Conservation (phyloP, 1,284 basidiomycete genomes). For the Moesziomyces antarcticus region DNA sequence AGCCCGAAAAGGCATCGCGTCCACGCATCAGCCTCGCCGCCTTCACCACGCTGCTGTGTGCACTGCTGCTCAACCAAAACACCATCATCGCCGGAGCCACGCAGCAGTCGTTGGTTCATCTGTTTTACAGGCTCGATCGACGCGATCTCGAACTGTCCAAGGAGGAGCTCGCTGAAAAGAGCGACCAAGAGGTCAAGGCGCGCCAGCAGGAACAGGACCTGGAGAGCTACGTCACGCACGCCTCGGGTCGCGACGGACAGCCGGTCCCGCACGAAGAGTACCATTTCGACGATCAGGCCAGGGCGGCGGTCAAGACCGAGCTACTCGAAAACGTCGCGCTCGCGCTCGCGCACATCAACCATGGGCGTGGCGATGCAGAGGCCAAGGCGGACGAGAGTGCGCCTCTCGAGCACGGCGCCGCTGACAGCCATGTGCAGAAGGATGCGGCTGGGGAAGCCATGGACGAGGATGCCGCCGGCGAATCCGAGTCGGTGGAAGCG, state of each 20-base stretch:
- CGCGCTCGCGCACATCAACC: slow-evolving; percentile 54
- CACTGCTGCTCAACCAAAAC: slow-evolving; percentile 84
- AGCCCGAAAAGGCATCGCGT: slow-evolving; percentile 49
- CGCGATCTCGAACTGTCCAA: slow-evolving; percentile 40
- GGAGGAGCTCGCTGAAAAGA: slow-evolving; percentile 34
- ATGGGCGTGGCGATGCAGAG: slow-evolving; percentile 13
- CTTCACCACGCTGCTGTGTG: slow-evolving; percentile 91
- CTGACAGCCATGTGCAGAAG: neutral
- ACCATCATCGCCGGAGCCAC: slow-evolving; percentile 79
- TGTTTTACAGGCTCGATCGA: slow-evolving; percentile 73
- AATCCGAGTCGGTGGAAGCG: slow-evolving; percentile 1
- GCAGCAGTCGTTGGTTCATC: slow-evolving; percentile 80
- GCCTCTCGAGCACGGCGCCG: neutral
- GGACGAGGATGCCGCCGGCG: slow-evolving; percentile 29
- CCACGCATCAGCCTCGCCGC: slow-evolving; percentile 80
- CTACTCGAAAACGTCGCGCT: slow-evolving; percentile 65
- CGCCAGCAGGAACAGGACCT: slow-evolving; percentile 31
- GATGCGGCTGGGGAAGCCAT: slow-evolving; percentile 15
- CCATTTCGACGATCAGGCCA: slow-evolving; percentile 50
- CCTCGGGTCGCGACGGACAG: slow-evolving; percentile 62
- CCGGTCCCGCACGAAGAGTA: slow-evolving; percentile 60
- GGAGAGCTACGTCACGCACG: slow-evolving; percentile 53
- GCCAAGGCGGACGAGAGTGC: slow-evolving; percentile 1
- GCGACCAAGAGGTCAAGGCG: slow-evolving; percentile 12
- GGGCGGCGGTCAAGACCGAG: slow-evolving; percentile 56